Percentiles rank a stretch among this genome's conserved stretches.
Evolutionary conservation across 208 protist species (phyloP).

Genomic region (Acanthamoeba sp.): DNA sequence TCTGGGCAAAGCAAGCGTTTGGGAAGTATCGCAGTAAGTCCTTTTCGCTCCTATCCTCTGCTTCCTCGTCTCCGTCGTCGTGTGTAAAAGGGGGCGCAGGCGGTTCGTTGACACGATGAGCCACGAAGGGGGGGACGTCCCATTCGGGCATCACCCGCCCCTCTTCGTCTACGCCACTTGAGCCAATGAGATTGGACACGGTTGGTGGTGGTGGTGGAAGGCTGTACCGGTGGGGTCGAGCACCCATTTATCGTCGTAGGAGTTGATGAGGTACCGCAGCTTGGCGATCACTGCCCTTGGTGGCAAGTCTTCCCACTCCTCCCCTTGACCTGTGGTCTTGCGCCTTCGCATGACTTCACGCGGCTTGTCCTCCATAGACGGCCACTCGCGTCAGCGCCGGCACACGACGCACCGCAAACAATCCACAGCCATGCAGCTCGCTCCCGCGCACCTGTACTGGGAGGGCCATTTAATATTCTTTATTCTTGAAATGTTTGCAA

Average conservation of each 20-base stretch:
- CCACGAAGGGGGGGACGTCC: background rate
- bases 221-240: slow-evolving; percentile 17
- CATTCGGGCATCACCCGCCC: background rate
- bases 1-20: slow-evolving; percentile 36
- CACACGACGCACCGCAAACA: background rate
- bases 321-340: background rate
- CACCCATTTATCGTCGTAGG: background rate
- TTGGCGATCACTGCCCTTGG: background rate
- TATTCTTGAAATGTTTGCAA: no score
- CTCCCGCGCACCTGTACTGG: background rate
- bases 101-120: slow-evolving; percentile 42
- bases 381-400: background rate
- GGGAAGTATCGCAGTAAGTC: background rate
- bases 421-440: background rate
- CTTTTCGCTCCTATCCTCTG: background rate
- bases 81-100: background rate
- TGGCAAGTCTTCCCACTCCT: background rate
- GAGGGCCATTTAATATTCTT: no score
- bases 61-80: background rate
- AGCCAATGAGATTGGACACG: background rate
- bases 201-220: background rate
- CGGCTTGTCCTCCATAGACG: background rate
- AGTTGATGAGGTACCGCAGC: slow-evolving; percentile 15
- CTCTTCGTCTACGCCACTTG: background rate
- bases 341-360: background rate